Evolutionary conservation across 208 protist species (phyloP).

Genomic region (Trypanosoma mega): DNA sequence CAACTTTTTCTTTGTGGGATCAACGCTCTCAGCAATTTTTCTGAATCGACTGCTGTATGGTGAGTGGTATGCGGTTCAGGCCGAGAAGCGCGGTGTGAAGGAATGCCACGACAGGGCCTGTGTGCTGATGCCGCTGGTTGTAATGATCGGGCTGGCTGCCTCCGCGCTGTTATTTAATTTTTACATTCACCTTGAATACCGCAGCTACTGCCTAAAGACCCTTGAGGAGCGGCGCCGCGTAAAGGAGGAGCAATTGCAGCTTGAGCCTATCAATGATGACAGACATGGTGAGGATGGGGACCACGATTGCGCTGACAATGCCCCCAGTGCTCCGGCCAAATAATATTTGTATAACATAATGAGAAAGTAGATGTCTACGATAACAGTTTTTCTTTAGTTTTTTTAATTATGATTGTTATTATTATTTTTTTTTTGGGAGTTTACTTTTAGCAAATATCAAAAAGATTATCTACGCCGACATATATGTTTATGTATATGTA

Average conservation of each 20-base stretch:
- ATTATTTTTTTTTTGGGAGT: too few species aligned
- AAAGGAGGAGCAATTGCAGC: constrained; percentile 24
- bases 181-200: constrained; percentile 17
- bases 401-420: too few species aligned
- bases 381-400: too few species aligned
- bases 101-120: constrained; percentile 21
- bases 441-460: too few species aligned
- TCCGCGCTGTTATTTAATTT: constrained; percentile 1
- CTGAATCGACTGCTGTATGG: constrained; percentile 31
- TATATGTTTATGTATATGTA: too few species aligned
- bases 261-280: too few species aligned
- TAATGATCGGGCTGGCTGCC: constrained; percentile 20
- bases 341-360: too few species aligned
- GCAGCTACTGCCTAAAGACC: constrained; percentile 18
- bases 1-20: constrained; percentile 27
- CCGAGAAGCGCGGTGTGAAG: constrained; percentile 9
- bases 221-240: constrained; percentile 43
- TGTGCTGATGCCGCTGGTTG: constrained; percentile 31
- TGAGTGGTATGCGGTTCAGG: constrained; percentile 28
- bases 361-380: too few species aligned
- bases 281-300: too few species aligned
- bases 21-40: constrained; percentile 17
- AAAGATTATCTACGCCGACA: too few species aligned
- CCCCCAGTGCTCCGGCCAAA: too few species aligned
- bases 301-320: too few species aligned